phyloP scores from a whole-genome alignment of 2,329 filamentous ascomycete genomes.

The Teratosphaeriaceae sp. region DNA sequence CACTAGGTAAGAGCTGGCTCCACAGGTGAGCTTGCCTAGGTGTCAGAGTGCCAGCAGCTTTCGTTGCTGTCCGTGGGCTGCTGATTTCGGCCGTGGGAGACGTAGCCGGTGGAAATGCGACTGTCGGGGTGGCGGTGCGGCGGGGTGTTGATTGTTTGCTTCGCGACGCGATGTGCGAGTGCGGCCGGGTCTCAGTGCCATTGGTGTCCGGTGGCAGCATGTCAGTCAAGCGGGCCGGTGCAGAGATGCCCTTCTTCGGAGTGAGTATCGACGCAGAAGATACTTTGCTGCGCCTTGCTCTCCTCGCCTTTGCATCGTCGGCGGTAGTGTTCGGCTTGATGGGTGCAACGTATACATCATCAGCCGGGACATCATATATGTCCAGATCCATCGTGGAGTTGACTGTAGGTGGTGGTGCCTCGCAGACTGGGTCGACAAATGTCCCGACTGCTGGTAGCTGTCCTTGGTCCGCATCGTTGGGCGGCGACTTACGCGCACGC shows the following conservation, averaged over 20 bases:
- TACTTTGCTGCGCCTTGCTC: conserved; percentile 11
- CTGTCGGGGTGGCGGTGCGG: conserved; percentile 6
- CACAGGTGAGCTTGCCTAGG: conserved; percentile 28
- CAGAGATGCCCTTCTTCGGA: conserved; percentile 21
- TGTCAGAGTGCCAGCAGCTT: conserved; percentile 14
- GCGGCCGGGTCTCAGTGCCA: conserved; percentile 12
- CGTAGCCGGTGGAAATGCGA: conserved; percentile 2
- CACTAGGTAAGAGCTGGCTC: conserved; percentile 21
- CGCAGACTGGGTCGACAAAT: not conserved
- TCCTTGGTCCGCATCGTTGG: not conserved
- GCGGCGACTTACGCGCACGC: conserved; percentile 4
- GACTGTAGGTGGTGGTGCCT: not conserved
- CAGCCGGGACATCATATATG: conserved; percentile 1
- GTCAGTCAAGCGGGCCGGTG: conserved; percentile 23
- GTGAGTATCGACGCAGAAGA: conserved; percentile 9
- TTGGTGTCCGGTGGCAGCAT: conserved; percentile 23
- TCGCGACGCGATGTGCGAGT: conserved; percentile 12
- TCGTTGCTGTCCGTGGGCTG: conserved; percentile 11
- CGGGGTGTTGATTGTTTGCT: conserved; percentile 18
- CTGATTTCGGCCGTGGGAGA: conserved; percentile 1
- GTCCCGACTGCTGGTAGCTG: not conserved
- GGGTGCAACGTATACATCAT: not conserved
- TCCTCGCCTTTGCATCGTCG: not conserved
- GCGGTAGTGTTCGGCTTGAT: not conserved
- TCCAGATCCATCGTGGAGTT: conserved; percentile 7